These are phyloP conservation scores for Ganoderma lucidum DNA, from an alignment of 1,284 basidiomycete genomes.

Conservation along the genomic window DNA sequence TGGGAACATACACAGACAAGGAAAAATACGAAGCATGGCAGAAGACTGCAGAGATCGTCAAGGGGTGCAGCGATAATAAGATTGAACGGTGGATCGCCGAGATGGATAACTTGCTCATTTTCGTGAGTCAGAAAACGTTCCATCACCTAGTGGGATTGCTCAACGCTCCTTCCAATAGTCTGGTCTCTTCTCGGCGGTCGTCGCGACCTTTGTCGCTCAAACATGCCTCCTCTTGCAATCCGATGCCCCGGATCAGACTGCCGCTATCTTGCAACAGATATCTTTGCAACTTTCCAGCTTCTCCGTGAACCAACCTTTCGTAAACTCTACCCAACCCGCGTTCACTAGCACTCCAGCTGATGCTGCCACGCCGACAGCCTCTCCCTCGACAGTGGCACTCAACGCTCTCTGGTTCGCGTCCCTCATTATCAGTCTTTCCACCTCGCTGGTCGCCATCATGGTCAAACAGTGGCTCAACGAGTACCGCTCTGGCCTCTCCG, in stretches of 20 bases:
- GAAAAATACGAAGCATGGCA: slow-evolving; percentile 2
- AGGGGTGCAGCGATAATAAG: slow-evolving; percentile 16
- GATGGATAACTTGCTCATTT: slow-evolving; percentile 25
- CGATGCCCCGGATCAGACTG: slow-evolving; percentile 1
- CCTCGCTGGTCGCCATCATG: slow-evolving; percentile 24
- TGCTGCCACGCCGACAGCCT: neutral
- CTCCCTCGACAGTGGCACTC: slow-evolving; percentile 16
- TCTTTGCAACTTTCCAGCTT: slow-evolving; percentile 18
- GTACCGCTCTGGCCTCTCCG: slow-evolving; percentile 13
- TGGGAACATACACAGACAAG: neutral
- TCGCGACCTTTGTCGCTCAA: slow-evolving; percentile 22
- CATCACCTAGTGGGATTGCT: no score
- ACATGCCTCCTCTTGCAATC: slow-evolving; percentile 22
- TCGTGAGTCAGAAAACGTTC: slow-evolving; percentile 9
- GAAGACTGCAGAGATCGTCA: neutral
- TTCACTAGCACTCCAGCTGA: neutral
- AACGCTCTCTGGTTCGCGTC: slow-evolving; percentile 31
- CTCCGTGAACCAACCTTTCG: slow-evolving; percentile 15
- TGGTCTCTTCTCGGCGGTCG: slow-evolving; percentile 23
- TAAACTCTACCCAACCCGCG: slow-evolving; percentile 20
- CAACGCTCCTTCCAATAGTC: slow-evolving; percentile 9
- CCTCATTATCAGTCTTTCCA: slow-evolving; percentile 25
- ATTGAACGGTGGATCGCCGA: slow-evolving; percentile 21
- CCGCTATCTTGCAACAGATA: slow-evolving; percentile 13
- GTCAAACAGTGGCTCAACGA: slow-evolving; percentile 33